Base-by-base conservation (phyloP, 352 stramenopile genomes). In the Globisporangium cylindrosporum region DNA sequence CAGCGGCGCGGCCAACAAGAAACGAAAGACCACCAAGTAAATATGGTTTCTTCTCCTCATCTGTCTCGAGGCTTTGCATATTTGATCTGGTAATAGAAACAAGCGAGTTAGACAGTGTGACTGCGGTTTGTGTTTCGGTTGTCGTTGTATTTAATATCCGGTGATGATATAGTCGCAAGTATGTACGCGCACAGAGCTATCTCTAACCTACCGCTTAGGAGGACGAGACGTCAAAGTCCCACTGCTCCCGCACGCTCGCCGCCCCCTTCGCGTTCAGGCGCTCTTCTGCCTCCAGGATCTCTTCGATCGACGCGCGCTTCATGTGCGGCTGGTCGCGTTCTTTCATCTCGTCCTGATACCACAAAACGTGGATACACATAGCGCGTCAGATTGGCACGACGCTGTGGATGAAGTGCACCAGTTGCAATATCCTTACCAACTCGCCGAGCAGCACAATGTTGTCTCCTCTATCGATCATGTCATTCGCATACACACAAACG, bases 401-500 rank as follows among this genome's bases (percentile, higher is more conserved):
- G 6, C 54, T 2, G 41, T 49, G 62, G n/a, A 67, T 10, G 24
- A 43, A 60, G 38, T 24, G n/a, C 46, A 36, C 3, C n/a, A 38
- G 10, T 12, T 51, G n/a, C 22, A 25, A 25, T 38, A 3, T 3
- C 65, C 81, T 41, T 73, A 95, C 88, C 72, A 95, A 63, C 64
- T 95, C 86, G 49, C 88, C 88, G 6, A 95, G 82, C 25, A 95
- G 82, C 61, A 95, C 88, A 67, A 95, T 93, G 64, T 93, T 95
- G 73, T 94, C 88, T 34, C 88, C 88, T 70, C 88, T 95, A 53
- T 46, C 20, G 56, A 8, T 25, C 43, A 64, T 34, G 7, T 5
- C 57, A 9, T 29, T 7, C 8, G 15, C 29, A 14, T 9, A 46
- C 22, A 64, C 12, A 25, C 43, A 53, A 24, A 60, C 14, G 27